phyloP scores from a whole-genome alignment of 2,329 filamentous ascomycete genomes.

The Fusarium compactum region DNA sequence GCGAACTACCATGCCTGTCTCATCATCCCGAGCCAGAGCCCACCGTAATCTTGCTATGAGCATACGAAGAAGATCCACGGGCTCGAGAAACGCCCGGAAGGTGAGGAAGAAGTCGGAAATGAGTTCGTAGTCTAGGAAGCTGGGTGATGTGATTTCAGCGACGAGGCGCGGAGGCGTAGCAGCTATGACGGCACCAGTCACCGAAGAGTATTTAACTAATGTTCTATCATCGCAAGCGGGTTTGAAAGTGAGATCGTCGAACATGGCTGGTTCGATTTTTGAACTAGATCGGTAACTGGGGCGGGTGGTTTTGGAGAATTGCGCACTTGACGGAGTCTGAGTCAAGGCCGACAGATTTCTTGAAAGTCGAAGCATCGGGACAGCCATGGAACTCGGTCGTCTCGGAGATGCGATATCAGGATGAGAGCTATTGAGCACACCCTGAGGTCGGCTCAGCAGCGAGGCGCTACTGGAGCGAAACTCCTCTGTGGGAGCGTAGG shows the following conservation, averaged over 20 bases:
- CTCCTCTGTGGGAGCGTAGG: slow-evolving; percentile 81
- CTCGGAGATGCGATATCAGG: slow-evolving; percentile 47
- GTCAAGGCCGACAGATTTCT: slow-evolving; percentile 38
- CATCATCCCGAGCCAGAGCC: slow-evolving; percentile 83
- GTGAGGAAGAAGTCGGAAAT: slow-evolving; percentile 98
- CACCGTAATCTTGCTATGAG: slow-evolving; percentile 87
- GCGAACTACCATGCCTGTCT: slow-evolving; percentile 91
- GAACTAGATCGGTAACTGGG: slow-evolving; percentile 63
- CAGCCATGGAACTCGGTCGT: slow-evolving; percentile 54
- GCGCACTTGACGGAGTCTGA: slow-evolving; percentile 53
- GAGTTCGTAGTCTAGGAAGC: slow-evolving; percentile 95
- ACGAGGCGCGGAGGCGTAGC: slow-evolving; percentile 92
- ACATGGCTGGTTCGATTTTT: slow-evolving; percentile 79
- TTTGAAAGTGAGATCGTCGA: slow-evolving; percentile 82
- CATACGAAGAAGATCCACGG: slow-evolving; percentile 82
- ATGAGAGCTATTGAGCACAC: slow-evolving; percentile 42
- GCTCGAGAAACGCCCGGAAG: slow-evolving; percentile 86
- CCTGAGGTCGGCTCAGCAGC: slow-evolving; percentile 55
- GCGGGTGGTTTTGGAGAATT: slow-evolving; percentile 57
- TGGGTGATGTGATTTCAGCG: slow-evolving; percentile 95
- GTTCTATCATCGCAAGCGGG: slow-evolving; percentile 81
- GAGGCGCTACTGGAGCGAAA: slow-evolving; percentile 72
- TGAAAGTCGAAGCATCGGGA: slow-evolving; percentile 53
- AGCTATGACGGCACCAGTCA: slow-evolving; percentile 81
- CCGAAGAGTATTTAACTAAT: slow-evolving; percentile 83